Evolutionary conservation across 768 basidiomycete species (phyloP), one percentile per base, ranked within the genome.

Genomic region (Favolaschia claudopus): DNA sequence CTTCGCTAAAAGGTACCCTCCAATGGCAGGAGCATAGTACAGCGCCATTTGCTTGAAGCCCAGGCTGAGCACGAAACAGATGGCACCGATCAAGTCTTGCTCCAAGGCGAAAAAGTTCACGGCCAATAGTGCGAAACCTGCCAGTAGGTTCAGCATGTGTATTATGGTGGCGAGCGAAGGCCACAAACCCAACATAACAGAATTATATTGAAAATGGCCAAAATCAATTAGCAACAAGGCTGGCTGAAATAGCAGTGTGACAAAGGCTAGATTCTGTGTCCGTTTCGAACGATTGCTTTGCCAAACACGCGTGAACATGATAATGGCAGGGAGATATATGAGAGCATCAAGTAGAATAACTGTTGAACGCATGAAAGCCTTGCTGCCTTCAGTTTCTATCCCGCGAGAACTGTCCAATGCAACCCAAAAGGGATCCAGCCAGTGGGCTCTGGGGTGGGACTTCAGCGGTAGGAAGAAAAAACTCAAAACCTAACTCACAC

Each of bases 41-140:
- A 97, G 77, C 3, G 93, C 89, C 95, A 98, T 97, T 70, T 98
- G 96, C 73, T 97, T 97, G 81, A 96, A 96, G 4, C 90, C 85
- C 19, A 99, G 82, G 62, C 91, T 91, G n/a, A 88, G 76, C 6
- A 93, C 90, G 65, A 98, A 96, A 55, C 79, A 85, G 15, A 92
- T 69, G 5, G 93, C 91, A 6, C 92, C 96, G 1, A 88, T 61
- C 3, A 91, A 72, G 69, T 98, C 96, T 19, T 82, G 79, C 3
- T 85, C 90, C 3, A 68, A 71, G 2, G 88, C 85, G 39, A 96
- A 92, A 64, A 84, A 85, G 63, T 88, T 85, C 33, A 95, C 71
- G 0, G 92, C 79, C 24, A 89, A 75, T 25, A 94, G 69, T 1
- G 89, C 86, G 29, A 94, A 77, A 3, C 92, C 90, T 55, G 10